phyloP scores from a whole-genome alignment of 768 basidiomycete species.

The Mycena indigotica region DNA sequence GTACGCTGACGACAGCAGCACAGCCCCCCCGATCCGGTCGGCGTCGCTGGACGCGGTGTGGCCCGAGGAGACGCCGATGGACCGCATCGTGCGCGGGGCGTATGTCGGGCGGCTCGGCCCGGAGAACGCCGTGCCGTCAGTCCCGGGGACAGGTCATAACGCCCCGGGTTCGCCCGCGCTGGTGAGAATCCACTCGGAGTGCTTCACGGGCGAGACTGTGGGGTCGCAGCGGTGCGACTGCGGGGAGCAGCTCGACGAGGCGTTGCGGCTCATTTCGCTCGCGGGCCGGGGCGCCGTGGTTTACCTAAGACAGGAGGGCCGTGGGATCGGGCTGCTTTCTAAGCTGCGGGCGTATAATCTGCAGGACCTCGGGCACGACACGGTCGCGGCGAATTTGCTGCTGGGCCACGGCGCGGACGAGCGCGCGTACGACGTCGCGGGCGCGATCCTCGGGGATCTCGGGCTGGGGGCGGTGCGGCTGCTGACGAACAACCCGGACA shows the following conservation, averaged over 20 bases:
- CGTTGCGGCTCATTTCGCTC: slow-evolving; percentile 86
- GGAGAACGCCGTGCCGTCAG: slow-evolving; percentile 49
- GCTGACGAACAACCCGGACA: slow-evolving; percentile 98
- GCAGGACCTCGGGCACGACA: slow-evolving; percentile 97
- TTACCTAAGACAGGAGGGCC: slow-evolving; percentile 96
- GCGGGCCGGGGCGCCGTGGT: slow-evolving; percentile 91
- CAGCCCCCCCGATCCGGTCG: slow-evolving; percentile 75
- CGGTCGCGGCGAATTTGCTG: slow-evolving; percentile 96
- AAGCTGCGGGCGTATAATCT: slow-evolving; percentile 98
- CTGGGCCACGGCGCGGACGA: slow-evolving; percentile 95
- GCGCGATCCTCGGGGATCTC: slow-evolving; percentile 85
- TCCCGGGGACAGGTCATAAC: slow-evolving; percentile 46
- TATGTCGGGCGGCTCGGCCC: slow-evolving; percentile 84
- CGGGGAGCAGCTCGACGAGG: slow-evolving; percentile 97
- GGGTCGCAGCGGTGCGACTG: slow-evolving; percentile 99
- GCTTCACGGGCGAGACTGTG: slow-evolving; percentile 97
- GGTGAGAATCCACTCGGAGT: slow-evolving; percentile 96
- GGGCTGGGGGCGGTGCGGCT: slow-evolving; percentile 75
- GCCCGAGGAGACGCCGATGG: slow-evolving; percentile 90
- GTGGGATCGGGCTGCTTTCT: slow-evolving; percentile 93
- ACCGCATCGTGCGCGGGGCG: slow-evolving; percentile 90
- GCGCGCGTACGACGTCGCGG: slow-evolving; percentile 89
- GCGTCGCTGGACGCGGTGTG: slow-evolving; percentile 80
- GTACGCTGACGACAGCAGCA: slow-evolving; percentile 51
- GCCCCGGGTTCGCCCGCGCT: no score